Percentiles rank a stretch among this genome's conserved stretches.
Conservation (phyloP, 495 filamentous ascomycete genomes). For the Hypoxylon cercidicola region DNA sequence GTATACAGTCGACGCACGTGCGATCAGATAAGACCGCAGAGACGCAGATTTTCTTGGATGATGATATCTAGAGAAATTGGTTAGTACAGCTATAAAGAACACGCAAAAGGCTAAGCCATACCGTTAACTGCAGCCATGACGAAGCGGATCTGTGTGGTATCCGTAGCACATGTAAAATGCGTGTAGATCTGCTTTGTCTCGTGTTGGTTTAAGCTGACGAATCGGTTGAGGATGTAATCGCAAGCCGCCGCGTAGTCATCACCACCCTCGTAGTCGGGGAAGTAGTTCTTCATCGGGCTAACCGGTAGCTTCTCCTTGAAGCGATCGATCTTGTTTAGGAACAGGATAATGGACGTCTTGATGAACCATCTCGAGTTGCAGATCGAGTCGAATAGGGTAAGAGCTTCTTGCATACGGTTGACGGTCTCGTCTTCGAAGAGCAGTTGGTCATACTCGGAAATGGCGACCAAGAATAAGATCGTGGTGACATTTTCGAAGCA, state of each 20-base stretch:
- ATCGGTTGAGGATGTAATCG: constrained; percentile 97
- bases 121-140: constrained; percentile 99
- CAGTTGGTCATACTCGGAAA: constrained; percentile 98
- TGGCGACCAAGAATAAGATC: constrained; percentile 97
- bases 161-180: constrained; percentile 98
- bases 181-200: constrained; percentile 99
- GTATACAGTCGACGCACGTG: constrained; percentile 10
- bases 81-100: constrained; percentile 41
- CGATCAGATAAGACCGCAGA: constrained; percentile 94
- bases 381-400: constrained; percentile 98
- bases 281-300: constrained; percentile 99
- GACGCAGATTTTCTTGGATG: constrained; percentile 98
- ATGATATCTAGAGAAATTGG: constrained; percentile 86
- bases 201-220: constrained; percentile 96
- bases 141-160: constrained; percentile 98
- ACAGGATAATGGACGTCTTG: constrained; percentile 98
- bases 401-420: constrained; percentile 99
- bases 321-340: constrained; percentile 99
- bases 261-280: constrained; percentile 97
- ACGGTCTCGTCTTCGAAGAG: constrained; percentile 94
- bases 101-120: constrained; percentile 57
- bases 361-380: constrained; percentile 99
- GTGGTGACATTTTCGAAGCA: constrained; percentile 99
- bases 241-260: constrained; percentile 92
- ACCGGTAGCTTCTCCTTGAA: constrained; percentile 99